phyloP scores from a whole-genome alignment of 164 flowering plant species.

The Stephania yunnanensis region DNA sequence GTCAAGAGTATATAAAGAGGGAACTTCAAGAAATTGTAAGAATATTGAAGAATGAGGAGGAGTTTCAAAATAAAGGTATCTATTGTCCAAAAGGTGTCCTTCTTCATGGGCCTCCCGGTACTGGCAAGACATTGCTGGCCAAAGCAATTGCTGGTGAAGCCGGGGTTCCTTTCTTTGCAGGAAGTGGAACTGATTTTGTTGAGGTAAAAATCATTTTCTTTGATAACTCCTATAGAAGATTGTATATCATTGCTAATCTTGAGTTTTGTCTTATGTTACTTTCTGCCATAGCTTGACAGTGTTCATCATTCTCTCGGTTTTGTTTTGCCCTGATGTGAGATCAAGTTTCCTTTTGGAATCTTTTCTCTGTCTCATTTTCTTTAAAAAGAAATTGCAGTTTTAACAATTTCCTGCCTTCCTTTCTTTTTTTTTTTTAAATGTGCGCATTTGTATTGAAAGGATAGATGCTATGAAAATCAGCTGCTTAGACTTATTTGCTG shows the following conservation, averaged over 20 bases:
- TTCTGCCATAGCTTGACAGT: not conserved
- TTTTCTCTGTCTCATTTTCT: not conserved
- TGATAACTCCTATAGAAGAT: not conserved
- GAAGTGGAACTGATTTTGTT: constrained; percentile 95
- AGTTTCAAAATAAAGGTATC: constrained; percentile 80
- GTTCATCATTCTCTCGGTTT: not conserved
- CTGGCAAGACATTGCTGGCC: constrained; percentile 94
- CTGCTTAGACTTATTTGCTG: too few relatives aligned
- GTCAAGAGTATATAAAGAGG: constrained; percentile 93
- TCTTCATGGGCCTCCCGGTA: constrained; percentile 98
- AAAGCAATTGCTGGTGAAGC: constrained; percentile 99
- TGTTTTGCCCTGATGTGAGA: not conserved
- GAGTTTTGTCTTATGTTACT: not conserved
- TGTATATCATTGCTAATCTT: not conserved
- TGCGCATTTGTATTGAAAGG: too few relatives aligned
- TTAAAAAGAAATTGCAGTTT: too few relatives aligned
- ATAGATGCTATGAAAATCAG: too few relatives aligned
- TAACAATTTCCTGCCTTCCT: too few relatives aligned
- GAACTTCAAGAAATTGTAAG: constrained; percentile 91
- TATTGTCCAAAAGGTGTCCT: constrained; percentile 98
- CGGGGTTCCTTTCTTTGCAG: constrained; percentile 95
- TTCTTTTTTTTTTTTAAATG: too few relatives aligned
- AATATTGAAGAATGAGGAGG: constrained; percentile 84
- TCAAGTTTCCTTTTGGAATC: not conserved
- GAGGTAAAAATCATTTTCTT: constrained; percentile 51